Evolutionary conservation across 352 stramenopile species (phyloP), one percentile per base, ranked within the genome.

Genomic region (Globisporangium emineosum): DNA sequence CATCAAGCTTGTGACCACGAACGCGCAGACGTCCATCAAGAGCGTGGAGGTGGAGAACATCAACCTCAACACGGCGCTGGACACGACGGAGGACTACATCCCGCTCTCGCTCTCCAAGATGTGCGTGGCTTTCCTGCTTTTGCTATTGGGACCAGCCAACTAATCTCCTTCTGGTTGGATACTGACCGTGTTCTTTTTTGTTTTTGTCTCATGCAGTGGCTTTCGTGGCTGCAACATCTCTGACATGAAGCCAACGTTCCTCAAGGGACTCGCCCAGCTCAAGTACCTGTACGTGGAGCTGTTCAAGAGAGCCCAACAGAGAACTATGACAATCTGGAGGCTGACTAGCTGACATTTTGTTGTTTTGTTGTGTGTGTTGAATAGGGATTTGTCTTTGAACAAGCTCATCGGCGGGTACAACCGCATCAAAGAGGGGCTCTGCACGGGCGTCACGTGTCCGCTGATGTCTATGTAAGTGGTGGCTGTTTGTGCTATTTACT

Each of bases 11-110:
- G 66, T 84, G 13, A 75, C 77, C 47, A 74, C 76, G 23, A 70
- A 66, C 58, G 74, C 76, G 19, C 57, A 68, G 52, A 76, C 74
- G 8, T 43, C 32, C 8, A 62, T 84, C 30, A 67, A 69, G 58
- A 71, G 62, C 52, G 73, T 84, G 75, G 71, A 73, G 4, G 12
- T 83, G 55, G 70, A 79, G 42, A 81, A 84, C 54, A 69, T 84
- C 42, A 64, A 84, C 33, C 23, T 84, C 53, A 70, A 57, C 57
- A 52, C 73, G 21, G 69, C 64, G 23, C 32, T 84, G 43, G 72
- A 79, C 62, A 57, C 60, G 40, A 55, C 54, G 23, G 72, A 70
- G 33, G 66, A 79, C 53, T 84, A 72, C 58, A 76, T 83, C 33
- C 76, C 76, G 7, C 63, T 84, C 2, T 76, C 73, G 12, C 69